These are phyloP conservation scores for Chlorociboria aeruginascens DNA, from an alignment of 495 filamentous ascomycete species.

Conservation along the genomic window DNA sequence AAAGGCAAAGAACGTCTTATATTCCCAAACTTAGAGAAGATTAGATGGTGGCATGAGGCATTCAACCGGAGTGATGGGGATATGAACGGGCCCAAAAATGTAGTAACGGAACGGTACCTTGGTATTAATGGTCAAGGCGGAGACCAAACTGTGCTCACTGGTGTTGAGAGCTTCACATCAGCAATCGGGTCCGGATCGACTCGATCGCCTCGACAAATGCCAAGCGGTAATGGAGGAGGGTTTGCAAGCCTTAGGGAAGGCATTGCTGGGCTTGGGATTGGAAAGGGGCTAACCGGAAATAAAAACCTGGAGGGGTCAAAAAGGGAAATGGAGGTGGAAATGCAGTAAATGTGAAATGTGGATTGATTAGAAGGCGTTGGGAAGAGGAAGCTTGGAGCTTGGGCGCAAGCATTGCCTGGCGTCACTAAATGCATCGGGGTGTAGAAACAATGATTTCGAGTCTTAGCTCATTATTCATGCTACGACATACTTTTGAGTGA, in stretches of 20 bases:
- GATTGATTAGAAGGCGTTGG: slow-evolving; percentile 3
- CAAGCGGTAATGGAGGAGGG: slow-evolving; percentile 1
- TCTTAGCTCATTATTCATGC: slow-evolving; percentile 12
- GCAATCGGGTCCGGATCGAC: not conserved
- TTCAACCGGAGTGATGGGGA: slow-evolving; percentile 79
- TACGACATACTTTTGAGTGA: slow-evolving; percentile 13
- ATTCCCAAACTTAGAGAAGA: slow-evolving; percentile 54
- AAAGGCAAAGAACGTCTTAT: slow-evolving; percentile 73
- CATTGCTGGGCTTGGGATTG: slow-evolving; percentile 33
- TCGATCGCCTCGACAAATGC: not conserved
- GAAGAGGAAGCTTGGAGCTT: not conserved
- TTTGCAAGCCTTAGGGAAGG: slow-evolving; percentile 31
- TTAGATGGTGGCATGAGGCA: slow-evolving; percentile 84
- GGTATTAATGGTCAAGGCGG: slow-evolving; percentile 1
- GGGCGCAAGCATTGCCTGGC: slow-evolving; percentile 11
- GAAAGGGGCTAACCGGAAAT: not conserved
- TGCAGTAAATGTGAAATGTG: slow-evolving; percentile 11
- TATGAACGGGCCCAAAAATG: slow-evolving; percentile 67
- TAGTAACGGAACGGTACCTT: slow-evolving; percentile 20
- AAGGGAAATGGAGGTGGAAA: slow-evolving; percentile 18
- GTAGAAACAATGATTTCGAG: not conserved
- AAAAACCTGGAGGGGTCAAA: slow-evolving; percentile 7
- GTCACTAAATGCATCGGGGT: not conserved
- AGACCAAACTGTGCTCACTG: slow-evolving; percentile 8
- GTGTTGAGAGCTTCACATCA: slow-evolving; percentile 12